phyloP scores from a whole-genome alignment of 257 asterid genomes.

The Nicotiana paniculata region DNA sequence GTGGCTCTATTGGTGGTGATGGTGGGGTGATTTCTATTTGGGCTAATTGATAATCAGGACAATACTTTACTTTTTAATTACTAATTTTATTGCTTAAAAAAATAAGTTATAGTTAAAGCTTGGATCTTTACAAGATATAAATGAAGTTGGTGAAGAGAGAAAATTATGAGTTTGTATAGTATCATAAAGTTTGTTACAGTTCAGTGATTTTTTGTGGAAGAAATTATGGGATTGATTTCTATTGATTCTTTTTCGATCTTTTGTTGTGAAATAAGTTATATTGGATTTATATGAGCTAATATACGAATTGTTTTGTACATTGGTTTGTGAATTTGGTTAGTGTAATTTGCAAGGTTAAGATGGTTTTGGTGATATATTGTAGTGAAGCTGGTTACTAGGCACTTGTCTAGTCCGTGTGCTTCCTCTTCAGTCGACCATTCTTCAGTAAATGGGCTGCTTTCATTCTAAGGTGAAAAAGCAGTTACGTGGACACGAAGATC shows the following conservation, averaged over 20 bases:
- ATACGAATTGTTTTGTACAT: slow-evolving; percentile 16
- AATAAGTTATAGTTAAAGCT: not conserved
- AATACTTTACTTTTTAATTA: not conserved
- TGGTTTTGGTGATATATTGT: slow-evolving; percentile 57
- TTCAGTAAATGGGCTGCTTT: slow-evolving; percentile 85
- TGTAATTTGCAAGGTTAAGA: slow-evolving; percentile 56
- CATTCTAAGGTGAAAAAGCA: slow-evolving; percentile 68
- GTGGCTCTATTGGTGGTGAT: not conserved
- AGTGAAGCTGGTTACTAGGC: slow-evolving; percentile 50
- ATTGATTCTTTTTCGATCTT: not conserved
- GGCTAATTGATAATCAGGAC: not conserved
- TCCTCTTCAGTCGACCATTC: slow-evolving; percentile 17
- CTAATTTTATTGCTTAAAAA: not conserved
- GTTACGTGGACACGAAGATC: slow-evolving; percentile 83
- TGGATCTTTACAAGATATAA: not conserved
- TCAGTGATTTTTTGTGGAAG: not conserved
- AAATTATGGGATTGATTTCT: not conserved
- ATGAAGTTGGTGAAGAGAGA: not conserved
- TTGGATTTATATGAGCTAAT: not conserved
- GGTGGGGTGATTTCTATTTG: not conserved
- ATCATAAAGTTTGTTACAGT: not conserved
- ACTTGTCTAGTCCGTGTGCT: slow-evolving; percentile 35
- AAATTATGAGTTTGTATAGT: not conserved
- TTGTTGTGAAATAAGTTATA: not conserved
- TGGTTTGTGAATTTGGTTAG: slow-evolving; percentile 15